These are phyloP conservation scores for Xylogone sp. DNA, from an alignment of 2,329 filamentous ascomycete genomes.

Conservation along the genomic window DNA sequence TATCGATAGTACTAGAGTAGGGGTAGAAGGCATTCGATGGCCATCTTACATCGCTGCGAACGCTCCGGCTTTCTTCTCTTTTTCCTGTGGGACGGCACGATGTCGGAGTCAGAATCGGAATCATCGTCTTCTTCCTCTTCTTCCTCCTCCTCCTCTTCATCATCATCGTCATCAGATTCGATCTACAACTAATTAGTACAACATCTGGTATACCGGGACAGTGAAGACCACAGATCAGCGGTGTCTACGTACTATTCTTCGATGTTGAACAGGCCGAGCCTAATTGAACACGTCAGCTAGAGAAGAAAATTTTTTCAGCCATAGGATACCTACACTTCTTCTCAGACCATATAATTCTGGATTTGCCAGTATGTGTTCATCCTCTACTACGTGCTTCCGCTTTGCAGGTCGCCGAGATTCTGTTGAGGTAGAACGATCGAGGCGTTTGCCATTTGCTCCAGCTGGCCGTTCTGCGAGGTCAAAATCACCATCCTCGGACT, in stretches of 20 bases:
- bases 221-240: conserved; percentile 5
- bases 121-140: too few species aligned
- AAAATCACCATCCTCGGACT: conserved; percentile 70
- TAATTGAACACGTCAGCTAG: conserved; percentile 18
- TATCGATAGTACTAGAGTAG: conserved; percentile 5
- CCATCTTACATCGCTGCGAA: conserved; percentile 56
- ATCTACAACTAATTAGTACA: conserved; percentile 35
- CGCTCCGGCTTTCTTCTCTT: conserved; percentile 68
- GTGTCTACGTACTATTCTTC: conserved; percentile 43
- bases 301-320: conserved; percentile 27
- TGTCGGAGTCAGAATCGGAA: conserved; percentile 73
- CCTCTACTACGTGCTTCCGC: conserved; percentile 64
- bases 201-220: conserved; percentile 12
- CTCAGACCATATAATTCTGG: conserved; percentile 92
- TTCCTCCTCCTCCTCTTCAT: conserved; percentile 46
- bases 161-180: conserved; percentile 48
- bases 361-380: conserved; percentile 84
- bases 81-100: conserved; percentile 51
- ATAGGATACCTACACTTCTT: conserved; percentile 67
- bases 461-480: conserved; percentile 61
- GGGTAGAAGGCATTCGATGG: conserved; percentile 8
- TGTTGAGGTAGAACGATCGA: conserved; percentile 62
- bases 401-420: conserved; percentile 68
- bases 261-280: conserved; percentile 56
- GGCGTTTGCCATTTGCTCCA: conserved; percentile 43